Conservation (phyloP, 108 stramenopile species). For the Cyclotella cryptica region DNA sequence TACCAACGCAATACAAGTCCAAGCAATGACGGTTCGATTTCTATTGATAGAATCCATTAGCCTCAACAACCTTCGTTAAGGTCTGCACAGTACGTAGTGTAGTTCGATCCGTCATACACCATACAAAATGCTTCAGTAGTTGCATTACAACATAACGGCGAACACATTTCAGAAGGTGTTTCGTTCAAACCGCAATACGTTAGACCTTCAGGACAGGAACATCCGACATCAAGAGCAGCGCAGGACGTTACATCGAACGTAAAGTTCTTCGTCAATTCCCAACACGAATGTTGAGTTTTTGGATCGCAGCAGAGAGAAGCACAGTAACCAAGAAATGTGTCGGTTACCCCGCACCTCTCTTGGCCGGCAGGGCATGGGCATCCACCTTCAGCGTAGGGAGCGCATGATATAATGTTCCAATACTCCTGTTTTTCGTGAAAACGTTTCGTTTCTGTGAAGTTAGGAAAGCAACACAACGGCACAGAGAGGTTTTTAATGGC, state of each 20-base stretch:
- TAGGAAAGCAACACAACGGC: too few relatives aligned
- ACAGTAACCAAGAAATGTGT: not conserved
- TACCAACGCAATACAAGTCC: too few relatives aligned
- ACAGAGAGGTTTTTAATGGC: too few relatives aligned
- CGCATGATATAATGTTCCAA: constrained; percentile 5
- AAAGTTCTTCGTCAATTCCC: not conserved
- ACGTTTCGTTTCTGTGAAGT: too few relatives aligned
- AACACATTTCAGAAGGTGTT: constrained; percentile 1
- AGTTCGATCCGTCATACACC: not conserved
- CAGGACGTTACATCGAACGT: not conserved
- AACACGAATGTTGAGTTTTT: not conserved
- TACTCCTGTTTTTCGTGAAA: not conserved
- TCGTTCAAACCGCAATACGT: not conserved
- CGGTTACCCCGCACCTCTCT: not conserved
- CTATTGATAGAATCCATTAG: too few relatives aligned
- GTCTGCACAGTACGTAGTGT: not conserved
- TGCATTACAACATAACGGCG: not conserved
- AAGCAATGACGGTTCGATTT: too few relatives aligned
- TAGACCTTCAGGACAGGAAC: not conserved
- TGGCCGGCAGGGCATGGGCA: not conserved
- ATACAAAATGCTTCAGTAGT: not conserved
- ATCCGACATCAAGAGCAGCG: not conserved
- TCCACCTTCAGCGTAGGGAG: not conserved
- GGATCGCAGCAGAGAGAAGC: not conserved
- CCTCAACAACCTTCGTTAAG: not conserved